These are phyloP conservation scores for Carex littledalei DNA, from an alignment of 176 grass and related monocot species.

Conservation along the genomic window DNA sequence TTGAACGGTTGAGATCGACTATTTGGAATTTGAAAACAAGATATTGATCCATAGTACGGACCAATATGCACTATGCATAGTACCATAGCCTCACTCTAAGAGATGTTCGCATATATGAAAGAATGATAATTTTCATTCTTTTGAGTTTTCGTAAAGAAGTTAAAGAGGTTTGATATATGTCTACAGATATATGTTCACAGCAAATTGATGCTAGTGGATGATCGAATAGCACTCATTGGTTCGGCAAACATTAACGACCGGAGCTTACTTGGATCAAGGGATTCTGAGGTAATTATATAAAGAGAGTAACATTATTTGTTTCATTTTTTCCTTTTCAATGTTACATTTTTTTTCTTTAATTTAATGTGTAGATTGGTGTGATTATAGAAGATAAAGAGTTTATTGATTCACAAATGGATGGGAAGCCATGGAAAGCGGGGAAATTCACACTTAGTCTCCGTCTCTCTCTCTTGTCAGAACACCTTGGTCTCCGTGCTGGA, in stretches of 20 bases:
- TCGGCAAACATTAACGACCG: conserved; percentile 91
- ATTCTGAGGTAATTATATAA: conserved; percentile 60
- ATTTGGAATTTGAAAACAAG: too few relatives aligned
- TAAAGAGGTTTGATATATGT: not conserved
- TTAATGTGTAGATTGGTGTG: conserved; percentile 34
- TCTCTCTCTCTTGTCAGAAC: conserved; percentile 44
- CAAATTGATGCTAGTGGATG: conserved; percentile 89
- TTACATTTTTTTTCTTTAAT: not conserved
- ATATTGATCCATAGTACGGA: too few relatives aligned
- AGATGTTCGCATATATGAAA: too few relatives aligned
- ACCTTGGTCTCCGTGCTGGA: conserved; percentile 32
- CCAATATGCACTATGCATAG: too few relatives aligned
- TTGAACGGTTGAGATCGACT: too few relatives aligned
- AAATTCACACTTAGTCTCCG: conserved; percentile 44
- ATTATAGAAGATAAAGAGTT: conserved; percentile 49
- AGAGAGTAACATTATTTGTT: not conserved
- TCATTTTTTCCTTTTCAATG: not conserved
- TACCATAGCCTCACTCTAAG: too few relatives aligned
- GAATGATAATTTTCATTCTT: not conserved
- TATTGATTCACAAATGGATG: conserved; percentile 36
- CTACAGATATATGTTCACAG: conserved; percentile 81
- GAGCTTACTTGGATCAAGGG: conserved; percentile 78
- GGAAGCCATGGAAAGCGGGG: conserved; percentile 43
- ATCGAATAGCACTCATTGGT: conserved; percentile 58
- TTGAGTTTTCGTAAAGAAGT: not conserved